Conservation (phyloP, 305 asterid genomes). For the Fraxinus velutina region DNA sequence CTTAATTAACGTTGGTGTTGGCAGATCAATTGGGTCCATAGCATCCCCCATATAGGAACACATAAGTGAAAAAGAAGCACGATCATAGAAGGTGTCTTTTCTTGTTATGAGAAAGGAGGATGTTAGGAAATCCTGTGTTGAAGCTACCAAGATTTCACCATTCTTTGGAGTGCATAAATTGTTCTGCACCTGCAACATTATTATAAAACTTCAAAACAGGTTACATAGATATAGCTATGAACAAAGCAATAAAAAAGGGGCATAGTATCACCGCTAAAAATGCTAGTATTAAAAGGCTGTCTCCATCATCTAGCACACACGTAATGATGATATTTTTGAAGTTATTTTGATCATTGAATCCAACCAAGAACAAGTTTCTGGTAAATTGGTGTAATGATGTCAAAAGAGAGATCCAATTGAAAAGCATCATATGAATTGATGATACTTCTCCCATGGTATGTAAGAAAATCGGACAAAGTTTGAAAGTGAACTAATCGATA, state of each 20-base stretch:
- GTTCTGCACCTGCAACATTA: slow-evolving; percentile 86
- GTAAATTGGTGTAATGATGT: neutral
- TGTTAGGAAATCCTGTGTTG: slow-evolving; percentile 94
- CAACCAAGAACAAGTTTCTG: neutral
- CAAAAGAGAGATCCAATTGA: neutral
- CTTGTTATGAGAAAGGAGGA: slow-evolving; percentile 92
- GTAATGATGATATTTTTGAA: neutral
- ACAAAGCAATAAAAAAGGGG: slow-evolving; percentile 2
- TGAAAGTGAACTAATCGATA: neutral
- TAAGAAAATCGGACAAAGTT: neutral
- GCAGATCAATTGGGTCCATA: slow-evolving; percentile 85
- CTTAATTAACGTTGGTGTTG: slow-evolving; percentile 82
- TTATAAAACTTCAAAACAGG: slow-evolving; percentile 17
- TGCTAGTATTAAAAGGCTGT: neutral
- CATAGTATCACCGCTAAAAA: neutral
- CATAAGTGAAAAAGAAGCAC: slow-evolving; percentile 83
- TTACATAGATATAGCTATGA: slow-evolving; percentile 1
- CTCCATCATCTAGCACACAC: neutral
- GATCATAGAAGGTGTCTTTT: slow-evolving; percentile 93
- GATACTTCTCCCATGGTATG: neutral
- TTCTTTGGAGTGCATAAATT: slow-evolving; percentile 97
- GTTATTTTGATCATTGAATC: neutral
- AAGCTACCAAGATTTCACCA: slow-evolving; percentile 99
- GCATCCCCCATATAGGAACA: slow-evolving; percentile 89
- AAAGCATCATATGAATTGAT: neutral